Evolutionary conservation across 2,329 filamentous ascomycete genomes (phyloP).

Genomic region (Penicillium oxalicum): DNA sequence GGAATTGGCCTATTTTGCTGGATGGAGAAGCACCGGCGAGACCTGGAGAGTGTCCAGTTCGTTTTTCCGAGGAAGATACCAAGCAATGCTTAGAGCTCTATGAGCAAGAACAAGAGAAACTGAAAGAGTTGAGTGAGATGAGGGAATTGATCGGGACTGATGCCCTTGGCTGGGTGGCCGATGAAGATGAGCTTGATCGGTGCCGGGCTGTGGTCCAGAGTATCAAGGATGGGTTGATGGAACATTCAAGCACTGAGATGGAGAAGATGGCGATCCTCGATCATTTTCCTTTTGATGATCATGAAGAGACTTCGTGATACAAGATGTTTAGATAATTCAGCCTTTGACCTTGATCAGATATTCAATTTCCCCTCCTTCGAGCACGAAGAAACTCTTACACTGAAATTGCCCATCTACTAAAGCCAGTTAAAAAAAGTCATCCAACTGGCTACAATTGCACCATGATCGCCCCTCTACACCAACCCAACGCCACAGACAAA

Average conservation of each 20-base stretch:
- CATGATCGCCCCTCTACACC: too few relatives aligned
- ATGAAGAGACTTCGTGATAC: conserved; percentile 12
- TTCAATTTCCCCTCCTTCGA: too few relatives aligned
- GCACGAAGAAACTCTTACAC: too few relatives aligned
- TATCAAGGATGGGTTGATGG: conserved; percentile 18
- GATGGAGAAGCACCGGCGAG: conserved; percentile 2
- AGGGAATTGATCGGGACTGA: conserved; percentile 21
- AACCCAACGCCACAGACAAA: too few relatives aligned
- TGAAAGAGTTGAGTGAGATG: conserved; percentile 6
- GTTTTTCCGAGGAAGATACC: conserved; percentile 9
- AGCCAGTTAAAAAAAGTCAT: too few relatives aligned
- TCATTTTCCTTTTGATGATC: conserved; percentile 21
- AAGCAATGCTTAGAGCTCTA: neutral
- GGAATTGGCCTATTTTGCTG: conserved; percentile 20
- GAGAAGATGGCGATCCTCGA: conserved; percentile 13
- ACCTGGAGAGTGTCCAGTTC: conserved; percentile 16
- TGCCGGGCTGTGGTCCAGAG: conserved; percentile 12
- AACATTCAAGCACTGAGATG: conserved; percentile 19
- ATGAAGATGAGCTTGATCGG: conserved; percentile 20
- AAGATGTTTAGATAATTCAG: neutral
- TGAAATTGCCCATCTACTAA: too few relatives aligned
- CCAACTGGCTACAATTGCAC: too few relatives aligned
- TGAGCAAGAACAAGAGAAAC: neutral
- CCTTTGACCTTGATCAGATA: too few relatives aligned
- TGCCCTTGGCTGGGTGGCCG: conserved; percentile 23